Base-by-base conservation (phyloP, 305 asterid genomes). In the Fraxinus greggii region DNA sequence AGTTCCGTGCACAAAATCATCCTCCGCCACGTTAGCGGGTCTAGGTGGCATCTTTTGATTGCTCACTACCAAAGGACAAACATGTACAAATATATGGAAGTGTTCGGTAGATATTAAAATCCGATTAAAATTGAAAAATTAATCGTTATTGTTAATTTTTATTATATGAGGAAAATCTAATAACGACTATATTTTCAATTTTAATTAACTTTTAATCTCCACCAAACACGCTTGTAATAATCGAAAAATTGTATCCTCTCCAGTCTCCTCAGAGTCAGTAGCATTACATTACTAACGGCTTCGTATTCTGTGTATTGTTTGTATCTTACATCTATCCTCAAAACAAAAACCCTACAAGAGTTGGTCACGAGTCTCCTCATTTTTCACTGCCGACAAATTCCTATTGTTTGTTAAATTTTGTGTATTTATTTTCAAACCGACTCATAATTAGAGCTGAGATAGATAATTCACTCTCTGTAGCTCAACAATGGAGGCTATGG, bases 401-500 rank as follows among this genome's bases (percentile, higher is more conserved):
- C 78, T n/a, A 17, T 12, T 10, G 26, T 31, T 40, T 45, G 35
- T 63, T 73, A 8, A 23, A n/a, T 42, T 81, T 73, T 51, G 9
- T 33, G 19, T 5, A n/a, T 45, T 29, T 36, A 5, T 40, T 40
- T 65, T 26, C 67, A 26, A 4, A 15, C 33, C 1, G 31, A 76
- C 26, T 32, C 3, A 32, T 31, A 29, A 70, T 70, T 13, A 29
- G 56, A 76, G 38, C 35, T 75, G 61, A 56, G 26, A 59, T 35
- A 79, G 38, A 83, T n/a, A 72, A 76, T 56, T 31, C 56, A 36
- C 19, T 70, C 78, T 67, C 75, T 84, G 86, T 83, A 9, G 70
- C 65, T 48, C 29, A 26, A 75, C 80, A 82, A 90, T 92, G 97
- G 94, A 90, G 84, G 78, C 88, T 77, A 89, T 45, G 28, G 97